Evolutionary conservation across 1,284 basidiomycete genomes (phyloP).

Genomic region (Nidula niveotomentosa): DNA sequence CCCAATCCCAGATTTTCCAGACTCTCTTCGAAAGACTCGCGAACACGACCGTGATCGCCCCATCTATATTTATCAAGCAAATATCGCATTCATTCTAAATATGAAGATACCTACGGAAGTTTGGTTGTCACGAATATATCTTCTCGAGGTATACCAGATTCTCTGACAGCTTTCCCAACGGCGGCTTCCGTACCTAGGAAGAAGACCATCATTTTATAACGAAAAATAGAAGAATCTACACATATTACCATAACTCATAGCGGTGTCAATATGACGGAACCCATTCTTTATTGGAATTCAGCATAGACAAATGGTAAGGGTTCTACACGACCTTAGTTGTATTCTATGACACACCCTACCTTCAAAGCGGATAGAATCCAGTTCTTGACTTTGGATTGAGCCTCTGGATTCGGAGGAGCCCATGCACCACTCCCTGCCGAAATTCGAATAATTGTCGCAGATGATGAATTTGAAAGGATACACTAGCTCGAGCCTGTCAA

Average conservation of each 20-base stretch:
- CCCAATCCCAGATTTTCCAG: conserved; percentile 53
- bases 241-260: conserved; percentile 24
- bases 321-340: neutral
- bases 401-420: conserved; percentile 17
- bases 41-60: conserved; percentile 38
- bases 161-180: conserved; percentile 46
- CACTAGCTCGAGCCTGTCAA: neutral
- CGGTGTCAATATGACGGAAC: conserved; percentile 34
- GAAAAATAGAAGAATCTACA: neutral
- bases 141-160: conserved; percentile 43
- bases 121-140: conserved; percentile 54
- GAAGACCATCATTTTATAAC: neutral
- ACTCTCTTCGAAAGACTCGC: conserved; percentile 51
- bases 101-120: conserved; percentile 26
- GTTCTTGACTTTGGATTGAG: conserved; percentile 17
- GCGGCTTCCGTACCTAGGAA: conserved; percentile 37
- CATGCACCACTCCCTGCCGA: conserved; percentile 21
- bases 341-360: conserved; percentile 6
- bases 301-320: too few species aligned
- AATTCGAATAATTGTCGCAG: too few species aligned
- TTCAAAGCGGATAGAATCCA: conserved; percentile 25
- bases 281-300: conserved; percentile 19
- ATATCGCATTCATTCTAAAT: too few species aligned
- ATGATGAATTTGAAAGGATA: neutral
- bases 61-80: conserved; percentile 15